Percentiles rank a stretch among this genome's conserved stretches.
phyloP scores from a whole-genome alignment of 495 filamentous ascomycete species.

The Rhypophila decipiens region DNA sequence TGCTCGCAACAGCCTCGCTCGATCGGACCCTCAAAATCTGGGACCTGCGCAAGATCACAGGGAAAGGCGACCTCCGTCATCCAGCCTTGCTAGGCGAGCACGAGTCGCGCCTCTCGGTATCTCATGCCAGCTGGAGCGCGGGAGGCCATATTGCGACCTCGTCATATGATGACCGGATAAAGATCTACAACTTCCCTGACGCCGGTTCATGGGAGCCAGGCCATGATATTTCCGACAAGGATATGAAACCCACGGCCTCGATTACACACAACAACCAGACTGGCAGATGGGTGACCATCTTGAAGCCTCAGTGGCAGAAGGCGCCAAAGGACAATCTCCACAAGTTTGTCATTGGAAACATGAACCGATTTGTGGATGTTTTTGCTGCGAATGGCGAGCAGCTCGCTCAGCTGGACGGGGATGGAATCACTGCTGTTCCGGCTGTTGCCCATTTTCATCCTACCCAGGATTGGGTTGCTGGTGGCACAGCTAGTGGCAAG shows the following conservation, averaged over 20 bases:
- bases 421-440: conserved; percentile 88
- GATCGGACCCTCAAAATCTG: conserved; percentile 87
- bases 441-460: conserved; percentile 89
- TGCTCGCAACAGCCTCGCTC: conserved; percentile 84
- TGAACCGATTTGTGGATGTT: conserved; percentile 95
- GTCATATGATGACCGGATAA: conserved; percentile 91
- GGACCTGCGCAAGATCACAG: conserved; percentile 78
- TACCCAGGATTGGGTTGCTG: conserved; percentile 83
- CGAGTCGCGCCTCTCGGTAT: conserved; percentile 74
- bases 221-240: conserved; percentile 47
- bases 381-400: conserved; percentile 76
- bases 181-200: conserved; percentile 72
- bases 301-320: conserved; percentile 89
- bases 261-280: conserved; percentile 95
- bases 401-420: conserved; percentile 80
- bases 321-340: conserved; percentile 69
- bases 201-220: conserved; percentile 60
- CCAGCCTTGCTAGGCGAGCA: conserved; percentile 77
- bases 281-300: conserved; percentile 66
- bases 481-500: conserved; percentile 89
- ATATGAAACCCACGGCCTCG: conserved; percentile 61
- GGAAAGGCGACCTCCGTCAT: conserved; percentile 39
- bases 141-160: conserved; percentile 82
- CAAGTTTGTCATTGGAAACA: conserved; percentile 89
- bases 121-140: conserved; percentile 80